These are phyloP conservation scores for Magnolia sinica DNA, from an alignment of 164 flowering plant genomes.

Conservation along the genomic window DNA sequence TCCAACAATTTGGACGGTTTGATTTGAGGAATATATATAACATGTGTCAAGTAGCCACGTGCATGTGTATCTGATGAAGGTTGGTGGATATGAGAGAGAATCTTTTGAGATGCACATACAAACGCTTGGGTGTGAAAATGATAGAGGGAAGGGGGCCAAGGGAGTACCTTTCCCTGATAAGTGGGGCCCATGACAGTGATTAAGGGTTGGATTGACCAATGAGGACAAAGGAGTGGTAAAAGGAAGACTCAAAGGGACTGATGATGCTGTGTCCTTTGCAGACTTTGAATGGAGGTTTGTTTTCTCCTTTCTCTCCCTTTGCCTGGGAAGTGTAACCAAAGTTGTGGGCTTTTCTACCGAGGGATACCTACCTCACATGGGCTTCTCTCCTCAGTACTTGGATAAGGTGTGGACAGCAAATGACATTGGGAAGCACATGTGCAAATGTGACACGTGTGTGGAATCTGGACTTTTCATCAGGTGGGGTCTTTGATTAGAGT, in stretches of 20 bases:
- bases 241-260: slow-evolving; percentile 5
- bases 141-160: background rate
- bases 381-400: background rate
- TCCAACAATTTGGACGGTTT: too few species aligned
- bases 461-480: too few species aligned
- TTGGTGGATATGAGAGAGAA: background rate
- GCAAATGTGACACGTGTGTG: too few species aligned
- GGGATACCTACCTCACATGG: slow-evolving; percentile 8
- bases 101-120: background rate
- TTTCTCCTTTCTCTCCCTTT: slow-evolving; percentile 11
- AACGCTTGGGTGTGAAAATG: background rate
- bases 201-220: slow-evolving; percentile 7
- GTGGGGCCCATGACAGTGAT: background rate
- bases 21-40: too few species aligned
- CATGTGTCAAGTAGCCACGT: too few species aligned
- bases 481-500: too few species aligned
- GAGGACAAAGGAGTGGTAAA: slow-evolving; percentile 12
- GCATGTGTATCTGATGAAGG: too few species aligned
- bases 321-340: slow-evolving; percentile 35
- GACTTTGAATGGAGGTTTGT: slow-evolving; percentile 13
- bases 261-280: slow-evolving; percentile 4
- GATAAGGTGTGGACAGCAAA: background rate
- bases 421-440: background rate
- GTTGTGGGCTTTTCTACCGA: slow-evolving; percentile 20
- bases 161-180: background rate